Evolutionary conservation across 208 protist species (phyloP).

Genomic region (Trypanosoma melophagium): DNA sequence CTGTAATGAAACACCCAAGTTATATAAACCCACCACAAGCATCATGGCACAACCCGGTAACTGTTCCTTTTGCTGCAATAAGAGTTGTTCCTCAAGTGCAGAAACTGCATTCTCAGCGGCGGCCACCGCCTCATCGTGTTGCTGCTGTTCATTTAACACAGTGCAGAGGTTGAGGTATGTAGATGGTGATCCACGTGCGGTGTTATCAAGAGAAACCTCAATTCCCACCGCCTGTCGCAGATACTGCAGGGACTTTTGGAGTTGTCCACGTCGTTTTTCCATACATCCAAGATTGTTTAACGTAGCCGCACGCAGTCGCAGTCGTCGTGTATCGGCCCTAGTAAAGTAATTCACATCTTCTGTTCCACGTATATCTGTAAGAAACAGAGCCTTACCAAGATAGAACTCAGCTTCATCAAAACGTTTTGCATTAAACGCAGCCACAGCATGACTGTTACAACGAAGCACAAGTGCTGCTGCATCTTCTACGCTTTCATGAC

Average conservation of each 20-base stretch:
- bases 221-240: conserved; percentile 66
- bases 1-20: conserved; percentile 84
- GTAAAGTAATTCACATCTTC: conserved; percentile 37
- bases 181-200: conserved; percentile 39
- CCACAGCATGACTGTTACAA: conserved; percentile 83
- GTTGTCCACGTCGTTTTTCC: conserved; percentile 65
- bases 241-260: conserved; percentile 56
- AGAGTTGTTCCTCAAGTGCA: conserved; percentile 55
- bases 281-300: conserved; percentile 91
- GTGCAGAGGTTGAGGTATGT: conserved; percentile 89
- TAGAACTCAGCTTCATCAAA: conserved; percentile 68
- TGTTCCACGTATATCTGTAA: conserved; percentile 44
- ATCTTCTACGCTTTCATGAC: conserved; percentile 27
- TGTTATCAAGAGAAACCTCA: conserved; percentile 42
- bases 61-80: conserved; percentile 41
- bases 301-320: conserved; percentile 76
- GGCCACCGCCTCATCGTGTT: conserved; percentile 72
- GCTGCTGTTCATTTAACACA: conserved; percentile 70
- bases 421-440: conserved; percentile 50
- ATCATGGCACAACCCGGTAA: conserved; percentile 51
- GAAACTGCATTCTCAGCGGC: conserved; percentile 68
- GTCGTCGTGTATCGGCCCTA: conserved; percentile 40
- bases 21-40: conserved; percentile 83
- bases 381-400: conserved; percentile 76
- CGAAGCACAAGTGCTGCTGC: conserved; percentile 62